phyloP scores from a whole-genome alignment of 176 grass and related monocot genomes.

The Echinochloa phyllopogon region DNA sequence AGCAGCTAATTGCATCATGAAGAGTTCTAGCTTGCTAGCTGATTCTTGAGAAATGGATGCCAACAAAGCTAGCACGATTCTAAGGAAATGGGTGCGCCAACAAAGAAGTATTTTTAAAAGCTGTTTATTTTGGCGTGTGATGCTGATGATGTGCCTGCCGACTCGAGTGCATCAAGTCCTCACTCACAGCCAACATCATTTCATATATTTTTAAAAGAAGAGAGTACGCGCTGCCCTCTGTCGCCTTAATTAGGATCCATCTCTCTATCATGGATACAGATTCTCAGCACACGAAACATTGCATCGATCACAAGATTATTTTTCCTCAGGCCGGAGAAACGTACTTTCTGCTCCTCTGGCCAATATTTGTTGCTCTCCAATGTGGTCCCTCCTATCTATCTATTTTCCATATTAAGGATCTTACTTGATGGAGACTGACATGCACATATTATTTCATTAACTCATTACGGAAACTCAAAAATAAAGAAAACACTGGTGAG shows the following conservation, averaged over 20 bases:
- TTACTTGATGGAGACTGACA: not conserved
- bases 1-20: not conserved
- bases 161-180: not conserved
- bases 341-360: too few species aligned
- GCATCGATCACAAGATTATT: not conserved
- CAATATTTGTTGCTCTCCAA: too few species aligned
- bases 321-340: too few species aligned
- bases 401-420: too few species aligned
- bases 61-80: not conserved
- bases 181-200: not conserved
- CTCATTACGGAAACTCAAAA: too few species aligned
- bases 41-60: not conserved
- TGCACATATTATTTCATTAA: too few species aligned
- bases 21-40: not conserved
- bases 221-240: not conserved
- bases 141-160: not conserved
- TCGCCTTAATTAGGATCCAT: not conserved
- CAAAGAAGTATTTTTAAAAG: not conserved
- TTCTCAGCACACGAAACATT: not conserved
- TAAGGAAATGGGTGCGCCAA: not conserved
- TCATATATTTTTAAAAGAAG: not conserved
- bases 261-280: not conserved
- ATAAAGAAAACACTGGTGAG: too few species aligned
- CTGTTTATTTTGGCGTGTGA: not conserved
- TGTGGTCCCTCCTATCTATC: too few species aligned